A percentile compares a stretch with the other conserved stretches of the same genome.
phyloP scores from a whole-genome alignment of 192 early-diverging fungal species.

The Phycomyces blakesleeanus region DNA sequence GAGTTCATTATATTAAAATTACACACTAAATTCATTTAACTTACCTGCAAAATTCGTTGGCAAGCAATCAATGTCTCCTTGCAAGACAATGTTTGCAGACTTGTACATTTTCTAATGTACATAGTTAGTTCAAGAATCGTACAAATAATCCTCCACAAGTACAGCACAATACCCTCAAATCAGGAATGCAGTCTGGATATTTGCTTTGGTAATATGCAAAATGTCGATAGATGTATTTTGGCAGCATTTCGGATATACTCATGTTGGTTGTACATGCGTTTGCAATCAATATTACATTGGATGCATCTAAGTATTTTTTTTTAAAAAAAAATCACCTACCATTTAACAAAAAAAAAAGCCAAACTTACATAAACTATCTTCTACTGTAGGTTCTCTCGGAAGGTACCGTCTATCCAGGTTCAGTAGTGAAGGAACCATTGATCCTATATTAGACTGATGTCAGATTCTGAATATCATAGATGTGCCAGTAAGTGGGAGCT shows the following conservation, averaged over 20 bases:
- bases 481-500: background rate
- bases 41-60: slow-evolving; percentile 14
- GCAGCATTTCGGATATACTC: slow-evolving; percentile 53
- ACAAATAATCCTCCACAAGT: too few species aligned
- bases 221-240: slow-evolving; percentile 72
- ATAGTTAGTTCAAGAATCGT: too few species aligned
- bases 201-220: slow-evolving; percentile 71
- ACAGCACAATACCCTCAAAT: slow-evolving; percentile 35
- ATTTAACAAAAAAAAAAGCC: too few species aligned
- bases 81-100: slow-evolving; percentile 10
- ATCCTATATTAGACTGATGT: slow-evolving; percentile 12
- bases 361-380: slow-evolving; percentile 60
- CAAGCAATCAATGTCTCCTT: slow-evolving; percentile 19
- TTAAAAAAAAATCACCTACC: too few species aligned
- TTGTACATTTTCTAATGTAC: slow-evolving; percentile 16
- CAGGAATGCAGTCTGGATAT: slow-evolving; percentile 66
- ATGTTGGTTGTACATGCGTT: slow-evolving; percentile 61
- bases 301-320: slow-evolving; percentile 77
- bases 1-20: too few species aligned
- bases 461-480: too few species aligned
- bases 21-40: background rate
- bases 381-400: slow-evolving; percentile 65
- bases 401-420: slow-evolving; percentile 65
- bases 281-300: slow-evolving; percentile 71
- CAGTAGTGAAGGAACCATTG: slow-evolving; percentile 54